Conservation (phyloP, 768 basidiomycete genomes). For the Psilocybe cubensis region DNA sequence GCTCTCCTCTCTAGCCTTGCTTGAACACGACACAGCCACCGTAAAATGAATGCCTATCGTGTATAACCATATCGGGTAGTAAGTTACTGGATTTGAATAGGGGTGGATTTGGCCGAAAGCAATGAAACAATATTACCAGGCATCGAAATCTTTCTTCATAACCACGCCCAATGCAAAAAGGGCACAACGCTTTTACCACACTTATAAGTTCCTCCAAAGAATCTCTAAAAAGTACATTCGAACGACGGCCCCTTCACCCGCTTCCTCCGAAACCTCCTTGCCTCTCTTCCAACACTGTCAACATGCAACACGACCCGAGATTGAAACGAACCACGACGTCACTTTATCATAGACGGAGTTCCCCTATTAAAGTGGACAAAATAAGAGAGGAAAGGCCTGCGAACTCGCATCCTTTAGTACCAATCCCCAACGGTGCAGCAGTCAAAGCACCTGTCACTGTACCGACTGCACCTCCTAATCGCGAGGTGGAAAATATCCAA, state of each 20-base stretch:
- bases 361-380: background rate
- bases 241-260: background rate
- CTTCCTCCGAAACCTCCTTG: background rate
- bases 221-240: background rate
- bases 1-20: no score
- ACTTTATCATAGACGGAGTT: background rate
- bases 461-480: no score
- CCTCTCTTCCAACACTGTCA: background rate
- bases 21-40: background rate
- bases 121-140: no score
- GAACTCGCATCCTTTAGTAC: background rate
- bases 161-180: background rate
- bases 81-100: no score
- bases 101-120: no score
- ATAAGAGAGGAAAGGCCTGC: background rate
- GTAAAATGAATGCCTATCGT: background rate
- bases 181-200: background rate
- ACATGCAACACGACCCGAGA: background rate
- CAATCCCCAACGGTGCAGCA: background rate
- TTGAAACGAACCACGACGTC: background rate
- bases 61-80: background rate
- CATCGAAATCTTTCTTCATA: no score
- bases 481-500: background rate
- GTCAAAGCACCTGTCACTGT: background rate
- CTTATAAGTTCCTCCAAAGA: background rate